phyloP scores from a whole-genome alignment of 2,329 filamentous ascomycete genomes.

The Trichoderma atrobrunneum region DNA sequence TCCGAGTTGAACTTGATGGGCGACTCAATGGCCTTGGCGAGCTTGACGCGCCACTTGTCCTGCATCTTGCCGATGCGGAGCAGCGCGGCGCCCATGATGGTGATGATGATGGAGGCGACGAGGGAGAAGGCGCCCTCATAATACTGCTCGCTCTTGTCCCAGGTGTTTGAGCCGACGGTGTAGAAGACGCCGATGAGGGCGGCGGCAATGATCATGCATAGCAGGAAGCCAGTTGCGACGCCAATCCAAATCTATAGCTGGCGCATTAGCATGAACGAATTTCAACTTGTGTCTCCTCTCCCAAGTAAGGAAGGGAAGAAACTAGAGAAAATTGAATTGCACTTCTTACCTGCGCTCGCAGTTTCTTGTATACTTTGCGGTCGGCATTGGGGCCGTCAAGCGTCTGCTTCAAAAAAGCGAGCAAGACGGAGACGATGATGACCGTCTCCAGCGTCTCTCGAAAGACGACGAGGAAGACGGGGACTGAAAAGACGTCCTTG shows the following conservation, averaged over 20 bases:
- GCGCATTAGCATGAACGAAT: neutral
- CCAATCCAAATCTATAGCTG: conserved; percentile 59
- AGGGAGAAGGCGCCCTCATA: conserved; percentile 80
- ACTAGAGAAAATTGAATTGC: neutral
- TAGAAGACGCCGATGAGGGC: conserved; percentile 74
- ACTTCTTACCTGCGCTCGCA: conserved; percentile 58
- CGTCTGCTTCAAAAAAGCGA: conserved; percentile 81
- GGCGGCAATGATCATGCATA: conserved; percentile 63
- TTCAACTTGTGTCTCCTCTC: neutral
- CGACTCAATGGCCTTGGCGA: conserved; percentile 64
- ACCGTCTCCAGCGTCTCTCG: conserved; percentile 79
- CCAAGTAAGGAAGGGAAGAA: neutral
- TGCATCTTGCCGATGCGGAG: conserved; percentile 80
- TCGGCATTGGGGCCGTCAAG: conserved; percentile 64
- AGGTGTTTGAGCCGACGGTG: conserved; percentile 61
- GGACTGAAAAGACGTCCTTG: conserved; percentile 70
- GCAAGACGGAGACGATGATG: conserved; percentile 82
- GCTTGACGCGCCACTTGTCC: conserved; percentile 83
- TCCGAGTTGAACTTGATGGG: conserved; percentile 45
- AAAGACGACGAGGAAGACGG: conserved; percentile 88
- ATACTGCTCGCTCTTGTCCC: conserved; percentile 66
- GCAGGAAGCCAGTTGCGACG: conserved; percentile 57
- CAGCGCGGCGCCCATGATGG: conserved; percentile 74
- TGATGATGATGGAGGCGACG: conserved; percentile 75
- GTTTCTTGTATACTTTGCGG: conserved; percentile 60